These are phyloP conservation scores for Saccharomyces kudriavzevii DNA, from an alignment of 805 yeast genomes.

Conservation along the genomic window DNA sequence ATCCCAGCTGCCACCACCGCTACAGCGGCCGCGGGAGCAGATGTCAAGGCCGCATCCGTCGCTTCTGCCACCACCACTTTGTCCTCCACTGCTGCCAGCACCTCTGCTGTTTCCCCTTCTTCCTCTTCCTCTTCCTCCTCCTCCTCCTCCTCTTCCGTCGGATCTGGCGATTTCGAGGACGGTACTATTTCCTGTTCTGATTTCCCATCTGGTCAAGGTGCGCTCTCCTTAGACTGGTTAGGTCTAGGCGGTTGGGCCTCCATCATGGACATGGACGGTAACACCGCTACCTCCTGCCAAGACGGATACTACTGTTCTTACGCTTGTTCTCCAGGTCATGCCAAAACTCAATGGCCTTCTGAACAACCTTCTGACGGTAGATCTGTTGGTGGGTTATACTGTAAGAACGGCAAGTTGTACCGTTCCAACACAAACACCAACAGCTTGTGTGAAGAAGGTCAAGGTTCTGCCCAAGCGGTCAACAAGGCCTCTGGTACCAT, in stretches of 20 bases:
- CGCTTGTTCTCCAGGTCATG: conserved; percentile 74
- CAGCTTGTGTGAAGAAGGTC: conserved; percentile 61
- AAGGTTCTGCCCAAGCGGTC: conserved; percentile 44
- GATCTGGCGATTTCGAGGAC: conserved; percentile 51
- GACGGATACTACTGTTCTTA: conserved; percentile 70
- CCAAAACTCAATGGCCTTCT: conserved; percentile 73
- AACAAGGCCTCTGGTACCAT: conserved; percentile 44
- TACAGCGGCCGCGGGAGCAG: conserved; percentile 6
- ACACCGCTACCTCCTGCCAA: conserved; percentile 50
- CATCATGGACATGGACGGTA: conserved; percentile 58
- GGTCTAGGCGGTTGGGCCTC: conserved; percentile 41
- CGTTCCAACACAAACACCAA: conserved; percentile 44
- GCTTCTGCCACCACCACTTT: conserved; percentile 6
- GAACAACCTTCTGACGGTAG: conserved; percentile 60
- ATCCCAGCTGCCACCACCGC: conserved; percentile 20
- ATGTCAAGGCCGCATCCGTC: conserved; percentile 1
- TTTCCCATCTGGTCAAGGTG: conserved; percentile 68
- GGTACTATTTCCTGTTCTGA: conserved; percentile 57
- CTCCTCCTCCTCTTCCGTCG: conserved; percentile 33
- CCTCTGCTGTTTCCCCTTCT: conserved; percentile 20
- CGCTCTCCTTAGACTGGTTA: conserved; percentile 49
- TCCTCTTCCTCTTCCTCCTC: conserved; percentile 25
- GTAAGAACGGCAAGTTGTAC: conserved; percentile 57
- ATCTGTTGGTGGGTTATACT: conserved; percentile 63
- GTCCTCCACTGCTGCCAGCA: conserved; percentile 11